Conservation (phyloP, 371 early-diverging fungal species). For the Mucor circinelloides region DNA sequence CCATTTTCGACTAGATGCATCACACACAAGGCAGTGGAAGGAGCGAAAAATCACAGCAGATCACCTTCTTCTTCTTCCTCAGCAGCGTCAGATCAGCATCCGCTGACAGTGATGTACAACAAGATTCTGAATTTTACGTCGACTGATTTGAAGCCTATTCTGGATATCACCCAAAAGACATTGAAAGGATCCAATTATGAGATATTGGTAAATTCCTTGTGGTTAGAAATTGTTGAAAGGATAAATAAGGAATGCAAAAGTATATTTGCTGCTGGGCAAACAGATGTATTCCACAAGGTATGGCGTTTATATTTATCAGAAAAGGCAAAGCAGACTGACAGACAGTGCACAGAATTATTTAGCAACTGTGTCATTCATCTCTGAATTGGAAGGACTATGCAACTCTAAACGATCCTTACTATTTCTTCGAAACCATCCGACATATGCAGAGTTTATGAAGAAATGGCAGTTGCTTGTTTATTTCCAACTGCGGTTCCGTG, state of each 20-base stretch:
- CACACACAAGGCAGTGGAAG: constrained; percentile 25
- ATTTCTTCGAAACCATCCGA: constrained; percentile 60
- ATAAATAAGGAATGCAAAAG: constrained; percentile 55
- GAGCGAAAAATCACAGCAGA: background rate
- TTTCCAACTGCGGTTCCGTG: constrained; percentile 68
- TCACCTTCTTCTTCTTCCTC: constrained; percentile 1
- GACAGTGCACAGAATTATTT: constrained; percentile 55
- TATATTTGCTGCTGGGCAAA: constrained; percentile 74
- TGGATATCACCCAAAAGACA: constrained; percentile 65
- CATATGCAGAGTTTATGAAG: constrained; percentile 73
- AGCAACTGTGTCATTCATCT: constrained; percentile 67
- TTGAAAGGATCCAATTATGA: constrained; percentile 73
- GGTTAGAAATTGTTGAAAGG: constrained; percentile 54
- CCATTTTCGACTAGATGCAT: constrained; percentile 61
- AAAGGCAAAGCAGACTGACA: background rate
- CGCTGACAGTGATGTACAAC: constrained; percentile 59
- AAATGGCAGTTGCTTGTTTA: constrained; percentile 78
- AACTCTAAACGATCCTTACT: constrained; percentile 49
- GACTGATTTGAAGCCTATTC: constrained; percentile 51
- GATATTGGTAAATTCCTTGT: constrained; percentile 70
- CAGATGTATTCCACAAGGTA: constrained; percentile 75
- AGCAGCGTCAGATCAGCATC: constrained; percentile 19
- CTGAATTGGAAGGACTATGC: constrained; percentile 58
- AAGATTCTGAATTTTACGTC: constrained; percentile 60
- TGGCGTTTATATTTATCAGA: too few relatives aligned